Evolutionary conservation across 345 rosid genomes (phyloP).

Genomic region (Isatis tinctoria): DNA sequence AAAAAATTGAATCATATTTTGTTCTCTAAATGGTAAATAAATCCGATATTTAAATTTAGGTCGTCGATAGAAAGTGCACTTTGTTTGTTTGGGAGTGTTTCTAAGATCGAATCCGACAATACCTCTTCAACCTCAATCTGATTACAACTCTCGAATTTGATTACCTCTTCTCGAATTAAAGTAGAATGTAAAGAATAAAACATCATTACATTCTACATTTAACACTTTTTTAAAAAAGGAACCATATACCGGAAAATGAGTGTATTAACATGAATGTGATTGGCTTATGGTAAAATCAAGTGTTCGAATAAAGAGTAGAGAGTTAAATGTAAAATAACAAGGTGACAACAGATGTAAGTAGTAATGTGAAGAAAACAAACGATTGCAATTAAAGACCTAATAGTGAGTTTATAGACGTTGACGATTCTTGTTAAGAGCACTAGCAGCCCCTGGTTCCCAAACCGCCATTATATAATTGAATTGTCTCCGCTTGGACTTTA

Average conservation of each 20-base stretch:
- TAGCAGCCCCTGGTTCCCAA: background rate
- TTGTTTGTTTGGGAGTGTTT: too few relatives aligned
- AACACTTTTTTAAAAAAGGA: background rate
- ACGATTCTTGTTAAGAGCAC: background rate
- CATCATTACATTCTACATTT: background rate
- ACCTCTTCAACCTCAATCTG: too few relatives aligned
- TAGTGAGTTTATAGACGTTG: background rate
- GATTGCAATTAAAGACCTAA: background rate
- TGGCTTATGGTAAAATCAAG: background rate
- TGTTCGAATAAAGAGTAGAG: background rate
- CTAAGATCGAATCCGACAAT: too few relatives aligned
- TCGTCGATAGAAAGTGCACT: too few relatives aligned
- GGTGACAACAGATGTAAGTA: background rate
- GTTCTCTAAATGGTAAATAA: too few relatives aligned
- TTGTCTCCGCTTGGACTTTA: background rate
- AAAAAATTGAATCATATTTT: too few relatives aligned
- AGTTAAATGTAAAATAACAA: background rate
- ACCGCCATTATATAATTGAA: conserved; percentile 10
- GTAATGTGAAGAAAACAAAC: background rate
- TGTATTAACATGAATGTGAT: background rate
- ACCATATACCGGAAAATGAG: background rate
- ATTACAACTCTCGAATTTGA: too few relatives aligned
- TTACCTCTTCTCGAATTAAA: too few relatives aligned
- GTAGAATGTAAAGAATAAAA: too few relatives aligned
- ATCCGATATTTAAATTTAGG: too few relatives aligned